Evolutionary conservation across 192 early-diverging fungal species (phyloP).

Genomic region (Linnemannia hyalina): DNA sequence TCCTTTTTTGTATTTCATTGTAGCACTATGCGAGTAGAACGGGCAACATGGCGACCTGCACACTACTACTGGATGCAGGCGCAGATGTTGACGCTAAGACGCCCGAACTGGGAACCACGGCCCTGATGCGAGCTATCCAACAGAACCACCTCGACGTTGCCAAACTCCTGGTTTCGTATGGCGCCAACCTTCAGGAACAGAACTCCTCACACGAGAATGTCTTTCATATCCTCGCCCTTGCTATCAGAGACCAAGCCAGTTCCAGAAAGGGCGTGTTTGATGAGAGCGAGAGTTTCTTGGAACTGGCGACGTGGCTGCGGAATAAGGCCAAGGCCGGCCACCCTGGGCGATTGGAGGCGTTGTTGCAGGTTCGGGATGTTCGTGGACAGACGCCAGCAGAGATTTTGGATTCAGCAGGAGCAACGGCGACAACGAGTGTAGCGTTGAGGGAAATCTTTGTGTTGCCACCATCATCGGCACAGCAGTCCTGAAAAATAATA

Average conservation of each 20-base stretch:
- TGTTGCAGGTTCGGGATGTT: conserved; percentile 25
- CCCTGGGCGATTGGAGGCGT: neutral
- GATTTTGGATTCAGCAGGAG: neutral
- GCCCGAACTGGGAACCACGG: conserved; percentile 40
- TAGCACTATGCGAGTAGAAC: conserved; percentile 52
- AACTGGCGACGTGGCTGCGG: conserved; percentile 30
- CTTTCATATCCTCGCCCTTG: conserved; percentile 41
- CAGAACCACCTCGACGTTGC: conserved; percentile 33
- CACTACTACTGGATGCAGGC: conserved; percentile 35
- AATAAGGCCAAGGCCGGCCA: conserved; percentile 10
- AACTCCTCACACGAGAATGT: conserved; percentile 39
- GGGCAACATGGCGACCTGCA: conserved; percentile 45
- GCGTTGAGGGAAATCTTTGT: neutral
- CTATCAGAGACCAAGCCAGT: neutral
- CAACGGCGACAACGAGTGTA: neutral
- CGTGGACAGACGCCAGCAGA: conserved; percentile 27
- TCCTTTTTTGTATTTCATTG: neutral
- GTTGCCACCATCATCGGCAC: neutral
- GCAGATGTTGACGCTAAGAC: conserved; percentile 44
- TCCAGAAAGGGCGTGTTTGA: neutral
- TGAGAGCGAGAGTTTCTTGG: neutral
- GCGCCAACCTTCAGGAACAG: conserved; percentile 15
- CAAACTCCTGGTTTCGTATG: conserved; percentile 32
- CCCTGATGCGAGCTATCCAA: conserved; percentile 44
- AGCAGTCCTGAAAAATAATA: conserved; percentile 3